Evolutionary conservation across 108 stramenopile genomes (phyloP).

Genomic region (Conticribra guillardii): DNA sequence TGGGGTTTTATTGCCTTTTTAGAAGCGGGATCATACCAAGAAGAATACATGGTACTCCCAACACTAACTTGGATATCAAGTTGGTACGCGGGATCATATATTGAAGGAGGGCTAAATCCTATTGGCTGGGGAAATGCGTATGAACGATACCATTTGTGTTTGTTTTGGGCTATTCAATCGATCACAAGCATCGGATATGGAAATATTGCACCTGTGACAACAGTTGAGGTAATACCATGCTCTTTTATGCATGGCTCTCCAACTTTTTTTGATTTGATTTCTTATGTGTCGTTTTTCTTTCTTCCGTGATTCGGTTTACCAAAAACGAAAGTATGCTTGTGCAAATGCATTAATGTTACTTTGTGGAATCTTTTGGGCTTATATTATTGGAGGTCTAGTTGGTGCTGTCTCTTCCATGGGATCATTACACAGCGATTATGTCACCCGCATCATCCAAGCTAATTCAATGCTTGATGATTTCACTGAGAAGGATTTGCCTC

Average conservation of each 20-base stretch:
- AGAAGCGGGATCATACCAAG: conserved; percentile 41
- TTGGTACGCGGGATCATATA: conserved; percentile 21
- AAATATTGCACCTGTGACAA: conserved; percentile 43
- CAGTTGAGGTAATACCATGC: conserved; percentile 11
- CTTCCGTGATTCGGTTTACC: not conserved
- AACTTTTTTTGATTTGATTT: not conserved
- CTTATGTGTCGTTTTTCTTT: not conserved
- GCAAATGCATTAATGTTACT: conserved; percentile 36
- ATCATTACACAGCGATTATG: conserved; percentile 14
- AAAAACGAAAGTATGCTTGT: conserved; percentile 17
- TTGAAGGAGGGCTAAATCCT: conserved; percentile 41
- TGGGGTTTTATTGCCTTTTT: conserved; percentile 47
- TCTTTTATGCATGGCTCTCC: not conserved
- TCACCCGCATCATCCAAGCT: conserved; percentile 13
- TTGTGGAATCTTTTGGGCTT: conserved; percentile 54
- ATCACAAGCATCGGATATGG: conserved; percentile 58
- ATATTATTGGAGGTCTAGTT: conserved; percentile 49
- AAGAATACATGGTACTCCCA: conserved; percentile 10
- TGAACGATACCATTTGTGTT: conserved; percentile 47
- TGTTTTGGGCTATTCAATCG: conserved; percentile 58
- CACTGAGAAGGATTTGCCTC: not conserved
- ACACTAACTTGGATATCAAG: conserved; percentile 41
- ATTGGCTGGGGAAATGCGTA: conserved; percentile 29
- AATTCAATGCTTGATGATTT: conserved; percentile 34
- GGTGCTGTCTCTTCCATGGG: conserved; percentile 23